Percentiles rank a stretch among this genome's conserved stretches.
phyloP scores from a whole-genome alignment of 2,329 filamentous ascomycete genomes.

The Monosporascus sp. region DNA sequence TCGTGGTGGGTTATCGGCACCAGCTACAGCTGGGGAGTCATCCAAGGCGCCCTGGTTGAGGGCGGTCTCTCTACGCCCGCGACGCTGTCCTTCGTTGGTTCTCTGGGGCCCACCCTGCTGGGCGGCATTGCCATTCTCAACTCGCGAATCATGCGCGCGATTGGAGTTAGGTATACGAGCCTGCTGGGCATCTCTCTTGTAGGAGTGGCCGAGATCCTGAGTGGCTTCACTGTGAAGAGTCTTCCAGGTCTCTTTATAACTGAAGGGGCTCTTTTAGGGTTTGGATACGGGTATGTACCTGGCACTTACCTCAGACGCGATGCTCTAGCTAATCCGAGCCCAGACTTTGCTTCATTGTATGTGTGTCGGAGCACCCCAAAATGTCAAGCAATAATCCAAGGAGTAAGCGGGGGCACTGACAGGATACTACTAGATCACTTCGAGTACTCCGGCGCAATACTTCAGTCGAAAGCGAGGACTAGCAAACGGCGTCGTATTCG shows the following conservation, averaged over 20 bases:
- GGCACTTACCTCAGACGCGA: background rate
- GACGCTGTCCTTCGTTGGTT: constrained; percentile 58
- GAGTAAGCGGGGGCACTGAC: background rate
- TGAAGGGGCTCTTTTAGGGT: constrained; percentile 39
- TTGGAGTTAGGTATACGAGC: constrained; percentile 43
- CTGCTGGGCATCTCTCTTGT: constrained; percentile 45
- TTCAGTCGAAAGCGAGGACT: constrained; percentile 39
- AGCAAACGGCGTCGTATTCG: constrained; percentile 40
- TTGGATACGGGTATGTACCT: constrained; percentile 33
- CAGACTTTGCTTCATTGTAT: constrained; percentile 17
- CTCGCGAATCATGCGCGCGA: constrained; percentile 40
- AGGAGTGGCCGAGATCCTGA: constrained; percentile 41
- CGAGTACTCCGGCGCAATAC: constrained; percentile 39
- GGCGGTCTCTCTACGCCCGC: constrained; percentile 41
- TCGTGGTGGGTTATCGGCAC: constrained; percentile 54
- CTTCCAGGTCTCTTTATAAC: constrained; percentile 43
- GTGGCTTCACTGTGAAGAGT: constrained; percentile 39
- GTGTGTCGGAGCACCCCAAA: background rate
- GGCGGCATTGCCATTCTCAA: constrained; percentile 47
- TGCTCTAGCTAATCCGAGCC: constrained; percentile 2
- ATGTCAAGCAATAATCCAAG: background rate
- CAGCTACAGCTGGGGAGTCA: constrained; percentile 54
- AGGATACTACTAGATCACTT: constrained; percentile 30
- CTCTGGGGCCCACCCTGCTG: constrained; percentile 47
- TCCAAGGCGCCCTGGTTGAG: constrained; percentile 51